phyloP scores from a whole-genome alignment of 1,284 basidiomycete species.

The Rhodotorula sp. region DNA sequence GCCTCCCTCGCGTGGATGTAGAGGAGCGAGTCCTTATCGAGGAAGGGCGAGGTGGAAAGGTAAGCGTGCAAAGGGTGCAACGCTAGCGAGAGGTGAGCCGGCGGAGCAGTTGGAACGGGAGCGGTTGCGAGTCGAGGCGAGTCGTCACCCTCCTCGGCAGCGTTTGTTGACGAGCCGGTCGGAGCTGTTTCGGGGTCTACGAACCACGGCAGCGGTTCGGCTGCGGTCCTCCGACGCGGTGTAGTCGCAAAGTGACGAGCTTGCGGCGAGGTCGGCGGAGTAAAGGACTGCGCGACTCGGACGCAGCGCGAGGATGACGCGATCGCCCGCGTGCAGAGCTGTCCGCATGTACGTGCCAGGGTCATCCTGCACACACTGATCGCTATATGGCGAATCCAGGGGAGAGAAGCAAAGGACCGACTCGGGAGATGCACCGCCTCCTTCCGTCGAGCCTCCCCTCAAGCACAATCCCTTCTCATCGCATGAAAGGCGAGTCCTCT shows the following conservation, averaged over 20 bases:
- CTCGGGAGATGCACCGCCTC: too few species aligned
- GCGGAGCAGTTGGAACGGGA: conserved; percentile 33
- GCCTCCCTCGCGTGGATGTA: conserved; percentile 44
- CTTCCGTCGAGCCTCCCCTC: too few species aligned
- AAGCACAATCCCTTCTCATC: too few species aligned
- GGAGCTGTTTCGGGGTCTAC: conserved; percentile 28
- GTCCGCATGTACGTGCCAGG: neutral
- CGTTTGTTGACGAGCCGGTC: neutral
- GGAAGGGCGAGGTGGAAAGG: conserved; percentile 43
- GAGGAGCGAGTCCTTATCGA: conserved; percentile 37
- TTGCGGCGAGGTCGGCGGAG: too few species aligned
- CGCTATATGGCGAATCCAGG: too few species aligned
- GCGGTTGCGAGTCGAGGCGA: conserved; percentile 15
- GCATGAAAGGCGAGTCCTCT: too few species aligned
- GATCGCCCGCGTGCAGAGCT: too few species aligned
- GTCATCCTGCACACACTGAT: neutral
- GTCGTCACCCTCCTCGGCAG: neutral
- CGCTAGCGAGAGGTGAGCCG: conserved; percentile 31
- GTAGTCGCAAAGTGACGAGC: neutral
- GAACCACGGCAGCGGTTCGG: conserved; percentile 32
- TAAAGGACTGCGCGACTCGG: too few species aligned
- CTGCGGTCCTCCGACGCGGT: too few species aligned
- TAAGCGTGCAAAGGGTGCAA: conserved; percentile 41
- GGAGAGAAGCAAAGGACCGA: too few species aligned
- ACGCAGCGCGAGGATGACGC: too few species aligned